Conservation (phyloP, 345 rosid genomes). For the Combretum micranthum region DNA sequence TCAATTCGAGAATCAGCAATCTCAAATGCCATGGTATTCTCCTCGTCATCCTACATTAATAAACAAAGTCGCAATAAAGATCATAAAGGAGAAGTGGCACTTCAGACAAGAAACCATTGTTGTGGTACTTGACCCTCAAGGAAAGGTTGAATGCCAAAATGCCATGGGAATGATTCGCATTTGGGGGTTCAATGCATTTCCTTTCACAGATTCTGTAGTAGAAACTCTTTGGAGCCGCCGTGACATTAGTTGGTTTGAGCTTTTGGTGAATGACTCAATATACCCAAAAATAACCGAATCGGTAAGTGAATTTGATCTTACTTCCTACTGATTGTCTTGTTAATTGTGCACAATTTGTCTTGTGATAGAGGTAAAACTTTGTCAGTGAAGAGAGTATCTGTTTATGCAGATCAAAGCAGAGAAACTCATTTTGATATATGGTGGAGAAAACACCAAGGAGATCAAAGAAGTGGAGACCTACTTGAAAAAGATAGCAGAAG, state of each 20-base stretch:
- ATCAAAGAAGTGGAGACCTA: slow-evolving; percentile 4
- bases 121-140: slow-evolving; percentile 76
- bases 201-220: slow-evolving; percentile 58
- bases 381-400: no score
- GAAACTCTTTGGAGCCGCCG: slow-evolving; percentile 44
- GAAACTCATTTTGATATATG: slow-evolving; percentile 11
- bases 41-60: slow-evolving; percentile 49
- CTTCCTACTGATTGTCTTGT: no score
- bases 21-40: slow-evolving; percentile 70
- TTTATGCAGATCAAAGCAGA: slow-evolving; percentile 9
- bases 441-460: slow-evolving; percentile 7
- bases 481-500: slow-evolving; percentile 9
- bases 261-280: slow-evolving; percentile 7
- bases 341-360: background rate
- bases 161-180: slow-evolving; percentile 87
- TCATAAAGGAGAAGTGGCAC: slow-evolving; percentile 58
- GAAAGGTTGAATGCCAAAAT: slow-evolving; percentile 56
- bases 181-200: slow-evolving; percentile 67
- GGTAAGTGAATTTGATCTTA: slow-evolving; percentile 7
- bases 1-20: slow-evolving; percentile 41
- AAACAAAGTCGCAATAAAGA: slow-evolving; percentile 39
- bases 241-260: slow-evolving; percentile 10
- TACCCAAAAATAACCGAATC: background rate
- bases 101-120: slow-evolving; percentile 58
- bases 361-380: no score